Conservation (phyloP, 73 alveolate species). For the Symbiodinium natans region DNA sequence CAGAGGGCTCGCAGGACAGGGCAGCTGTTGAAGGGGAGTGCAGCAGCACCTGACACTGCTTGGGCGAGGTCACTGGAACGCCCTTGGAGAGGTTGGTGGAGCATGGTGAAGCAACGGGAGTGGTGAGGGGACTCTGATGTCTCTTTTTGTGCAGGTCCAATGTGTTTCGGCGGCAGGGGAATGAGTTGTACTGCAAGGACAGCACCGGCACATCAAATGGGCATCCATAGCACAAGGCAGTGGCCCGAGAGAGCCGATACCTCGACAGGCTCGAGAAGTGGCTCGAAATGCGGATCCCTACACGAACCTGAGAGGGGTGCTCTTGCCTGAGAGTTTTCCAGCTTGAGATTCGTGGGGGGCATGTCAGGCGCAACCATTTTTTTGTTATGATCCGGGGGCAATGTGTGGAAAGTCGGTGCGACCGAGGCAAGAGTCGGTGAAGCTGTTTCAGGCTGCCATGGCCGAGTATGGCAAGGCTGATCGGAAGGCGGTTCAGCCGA, state of each 20-base stretch:
- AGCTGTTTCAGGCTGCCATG: constrained; percentile 76
- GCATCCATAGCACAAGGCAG: not conserved
- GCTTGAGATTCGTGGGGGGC: not conserved
- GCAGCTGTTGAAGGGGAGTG: not conserved
- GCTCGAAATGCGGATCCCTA: constrained; percentile 35
- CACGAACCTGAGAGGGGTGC: constrained; percentile 31
- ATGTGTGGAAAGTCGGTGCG: not conserved
- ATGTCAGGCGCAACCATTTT: too few relatives aligned
- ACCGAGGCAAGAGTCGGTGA: constrained; percentile 79
- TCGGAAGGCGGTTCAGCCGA: too few relatives aligned
- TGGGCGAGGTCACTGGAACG: not conserved
- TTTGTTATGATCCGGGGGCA: too few relatives aligned
- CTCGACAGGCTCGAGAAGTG: constrained; percentile 31
- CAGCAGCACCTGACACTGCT: not conserved
- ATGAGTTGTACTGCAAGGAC: constrained; percentile 78
- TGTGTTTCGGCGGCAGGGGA: constrained; percentile 81
- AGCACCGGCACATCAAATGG: not conserved
- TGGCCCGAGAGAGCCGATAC: not conserved
- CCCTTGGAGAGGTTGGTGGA: not conserved
- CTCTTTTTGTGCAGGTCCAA: constrained; percentile 25
- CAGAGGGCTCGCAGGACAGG: constrained; percentile 15
- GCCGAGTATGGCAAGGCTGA: constrained; percentile 81
- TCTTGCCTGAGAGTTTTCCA: not conserved
- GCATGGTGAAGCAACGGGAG: not conserved
- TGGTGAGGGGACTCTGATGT: too few relatives aligned